Conservation (phyloP, 495 filamentous ascomycete genomes). For the Cryomyces antarcticus region DNA sequence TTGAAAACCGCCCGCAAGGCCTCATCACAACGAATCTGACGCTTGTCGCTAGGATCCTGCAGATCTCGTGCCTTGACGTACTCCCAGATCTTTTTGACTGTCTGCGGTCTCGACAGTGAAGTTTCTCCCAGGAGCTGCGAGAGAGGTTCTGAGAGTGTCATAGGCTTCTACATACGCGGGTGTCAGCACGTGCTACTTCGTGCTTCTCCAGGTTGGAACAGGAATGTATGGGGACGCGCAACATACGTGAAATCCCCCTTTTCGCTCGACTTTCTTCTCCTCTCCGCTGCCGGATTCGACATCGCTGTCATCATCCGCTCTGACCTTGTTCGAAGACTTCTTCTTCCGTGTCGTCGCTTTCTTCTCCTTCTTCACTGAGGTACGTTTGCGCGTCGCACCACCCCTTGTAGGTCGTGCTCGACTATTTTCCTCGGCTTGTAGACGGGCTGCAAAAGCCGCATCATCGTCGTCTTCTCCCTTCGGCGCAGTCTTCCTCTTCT, state of each 20-base stretch:
- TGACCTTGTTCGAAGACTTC: conserved; percentile 60
- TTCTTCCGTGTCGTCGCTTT: conserved; percentile 48
- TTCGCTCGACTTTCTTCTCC: conserved; percentile 44
- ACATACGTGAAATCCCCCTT: conserved; percentile 48
- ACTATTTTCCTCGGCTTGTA: conserved; percentile 83
- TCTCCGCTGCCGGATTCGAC: conserved; percentile 40
- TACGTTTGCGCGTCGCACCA: conserved; percentile 26
- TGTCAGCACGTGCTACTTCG: background rate
- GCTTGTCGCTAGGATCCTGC: conserved; percentile 76
- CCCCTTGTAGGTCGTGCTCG: conserved; percentile 48
- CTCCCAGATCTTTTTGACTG: conserved; percentile 87
- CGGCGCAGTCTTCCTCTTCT: conserved; percentile 22
- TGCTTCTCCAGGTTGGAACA: too few species aligned
- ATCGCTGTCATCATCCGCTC: conserved; percentile 63
- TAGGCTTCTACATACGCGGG: conserved; percentile 30
- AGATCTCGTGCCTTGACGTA: conserved; percentile 75
- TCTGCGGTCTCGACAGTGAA: conserved; percentile 67
- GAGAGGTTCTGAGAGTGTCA: conserved; percentile 44
- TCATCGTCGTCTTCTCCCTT: conserved; percentile 40
- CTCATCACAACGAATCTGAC: conserved; percentile 85
- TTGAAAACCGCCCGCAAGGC: conserved; percentile 79
- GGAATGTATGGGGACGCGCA: background rate
- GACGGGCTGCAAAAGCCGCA: conserved; percentile 60
- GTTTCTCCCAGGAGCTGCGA: conserved; percentile 36
- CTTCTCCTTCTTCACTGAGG: conserved; percentile 23